These are phyloP conservation scores for Stylonectria norvegica DNA, from an alignment of 2,329 filamentous ascomycete species.

Conservation along the genomic window DNA sequence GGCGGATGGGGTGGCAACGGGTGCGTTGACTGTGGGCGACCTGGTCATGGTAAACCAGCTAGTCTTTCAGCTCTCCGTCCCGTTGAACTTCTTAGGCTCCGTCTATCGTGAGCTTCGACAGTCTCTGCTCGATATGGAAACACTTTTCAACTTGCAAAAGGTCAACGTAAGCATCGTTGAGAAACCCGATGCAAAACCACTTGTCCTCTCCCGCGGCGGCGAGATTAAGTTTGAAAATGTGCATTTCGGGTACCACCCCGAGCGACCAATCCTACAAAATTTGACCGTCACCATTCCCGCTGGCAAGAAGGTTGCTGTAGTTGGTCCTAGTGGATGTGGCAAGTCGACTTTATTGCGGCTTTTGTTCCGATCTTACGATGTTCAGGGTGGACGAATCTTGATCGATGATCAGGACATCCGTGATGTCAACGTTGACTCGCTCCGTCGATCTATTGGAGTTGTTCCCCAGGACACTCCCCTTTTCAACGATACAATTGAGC, in stretches of 20 bases:
- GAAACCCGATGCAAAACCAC: conserved; percentile 65
- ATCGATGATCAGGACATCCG: conserved; percentile 93
- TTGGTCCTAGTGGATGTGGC: conserved; percentile 91
- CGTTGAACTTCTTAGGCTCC: conserved; percentile 95
- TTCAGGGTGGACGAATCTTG: conserved; percentile 77
- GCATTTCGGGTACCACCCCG: conserved; percentile 83
- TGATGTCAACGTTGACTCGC: conserved; percentile 74
- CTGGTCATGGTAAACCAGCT: conserved; percentile 99
- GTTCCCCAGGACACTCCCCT: conserved; percentile 96
- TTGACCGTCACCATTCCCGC: conserved; percentile 86
- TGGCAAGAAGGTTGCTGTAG: conserved; percentile 92
- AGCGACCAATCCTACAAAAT: conserved; percentile 82
- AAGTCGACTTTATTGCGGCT: conserved; percentile 91
- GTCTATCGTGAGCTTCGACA: conserved; percentile 95
- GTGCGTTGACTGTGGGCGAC: conserved; percentile 84
- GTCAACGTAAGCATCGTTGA: conserved; percentile 88
- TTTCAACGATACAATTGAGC: conserved; percentile 93
- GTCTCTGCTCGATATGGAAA: conserved; percentile 96
- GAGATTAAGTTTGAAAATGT: conserved; percentile 95
- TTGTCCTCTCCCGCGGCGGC: conserved; percentile 72
- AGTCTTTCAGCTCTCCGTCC: conserved; percentile 95
- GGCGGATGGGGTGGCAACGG: conserved; percentile 79
- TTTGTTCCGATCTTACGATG: conserved; percentile 92
- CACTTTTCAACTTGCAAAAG: conserved; percentile 93
- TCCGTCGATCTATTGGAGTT: conserved; percentile 84